phyloP scores from a whole-genome alignment of 495 filamentous ascomycete genomes.

The Neurospora sp. region DNA sequence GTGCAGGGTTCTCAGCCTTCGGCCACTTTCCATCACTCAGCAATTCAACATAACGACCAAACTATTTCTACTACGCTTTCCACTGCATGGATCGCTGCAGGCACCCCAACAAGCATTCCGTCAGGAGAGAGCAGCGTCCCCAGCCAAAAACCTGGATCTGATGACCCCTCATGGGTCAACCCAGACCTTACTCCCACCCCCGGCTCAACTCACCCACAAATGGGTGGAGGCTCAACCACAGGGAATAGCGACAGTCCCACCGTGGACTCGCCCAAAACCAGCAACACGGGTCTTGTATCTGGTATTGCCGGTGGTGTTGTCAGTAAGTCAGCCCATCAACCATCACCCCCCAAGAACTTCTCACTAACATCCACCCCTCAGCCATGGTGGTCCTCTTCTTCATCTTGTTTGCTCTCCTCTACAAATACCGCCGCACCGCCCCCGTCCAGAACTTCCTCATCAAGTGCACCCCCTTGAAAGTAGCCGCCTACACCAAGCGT shows the following conservation, averaged over 20 bases:
- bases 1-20: background rate
- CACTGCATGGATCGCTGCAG: background rate
- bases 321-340: slow-evolving; percentile 5
- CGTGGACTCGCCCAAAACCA: background rate
- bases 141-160: background rate
- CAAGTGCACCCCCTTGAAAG: slow-evolving; percentile 17
- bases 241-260: background rate
- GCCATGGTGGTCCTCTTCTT: slow-evolving; percentile 17
- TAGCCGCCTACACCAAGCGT: slow-evolving; percentile 10
- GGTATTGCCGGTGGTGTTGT: slow-evolving; percentile 16
- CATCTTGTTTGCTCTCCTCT: slow-evolving; percentile 15
- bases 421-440: slow-evolving; percentile 15
- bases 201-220: background rate
- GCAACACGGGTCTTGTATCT: slow-evolving; percentile 4
- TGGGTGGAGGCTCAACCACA: background rate
- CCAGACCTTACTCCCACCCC: background rate
- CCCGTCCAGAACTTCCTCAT: slow-evolving; percentile 15
- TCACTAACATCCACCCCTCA: background rate
- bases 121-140: background rate
- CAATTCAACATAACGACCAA: background rate
- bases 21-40: background rate
- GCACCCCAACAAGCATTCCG: background rate
- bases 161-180: background rate
- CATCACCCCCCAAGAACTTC: background rate
- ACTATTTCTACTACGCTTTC: background rate